Base-by-base conservation (phyloP, 179 eudicot species). In the Heliamphora pulchella region DNA sequence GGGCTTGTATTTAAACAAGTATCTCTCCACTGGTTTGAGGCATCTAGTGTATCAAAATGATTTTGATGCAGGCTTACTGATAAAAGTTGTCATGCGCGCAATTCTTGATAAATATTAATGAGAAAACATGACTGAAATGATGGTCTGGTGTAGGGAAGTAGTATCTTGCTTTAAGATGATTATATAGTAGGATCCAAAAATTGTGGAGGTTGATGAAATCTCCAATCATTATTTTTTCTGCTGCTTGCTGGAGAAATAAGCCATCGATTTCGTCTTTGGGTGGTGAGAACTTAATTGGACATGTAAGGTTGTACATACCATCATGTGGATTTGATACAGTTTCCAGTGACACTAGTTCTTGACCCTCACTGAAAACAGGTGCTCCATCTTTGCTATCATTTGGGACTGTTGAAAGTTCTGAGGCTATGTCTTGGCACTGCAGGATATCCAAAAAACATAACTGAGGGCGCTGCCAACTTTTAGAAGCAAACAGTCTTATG, bases 401-500 rank as follows among this genome's bases (percentile, higher is more conserved):
- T 2, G 72, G 62, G 71, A 51, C 79, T 8, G n/a, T 50, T 17
- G 71, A 57, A 39, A 15, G 54, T 59, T 64, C 68, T 6, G 79
- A 69, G 44, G 75, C 78, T 68, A 13, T 74, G 55, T 71, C 58
- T 74, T 79, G 81, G 71, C 79, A 68, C 94, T 91, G 92, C 85
- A 86, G 65, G 46, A 57, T 43, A 62, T 50, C 80, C 41, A 51
- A 75, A 2, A 69, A 74, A 72, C 20, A 64, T 47, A 46, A 31
- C 31, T 82, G 47, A 76, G 62, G 69, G 46, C 66, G 59, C 17
- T 64, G 44, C 74, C 59, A 18, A 13, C 46, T 62, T 74, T 66
- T 41, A 17, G 15, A 43, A 74, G 41, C 66, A 78, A 15, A 39
- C 41, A 78, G 20, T 39, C 67, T 1, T 53, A 8, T 9, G 8